Percentiles rank a stretch among this genome's conserved stretches.
These are phyloP conservation scores for Helicocarpus griseus DNA, from an alignment of 2,329 filamentous ascomycete species.

Conservation along the genomic window DNA sequence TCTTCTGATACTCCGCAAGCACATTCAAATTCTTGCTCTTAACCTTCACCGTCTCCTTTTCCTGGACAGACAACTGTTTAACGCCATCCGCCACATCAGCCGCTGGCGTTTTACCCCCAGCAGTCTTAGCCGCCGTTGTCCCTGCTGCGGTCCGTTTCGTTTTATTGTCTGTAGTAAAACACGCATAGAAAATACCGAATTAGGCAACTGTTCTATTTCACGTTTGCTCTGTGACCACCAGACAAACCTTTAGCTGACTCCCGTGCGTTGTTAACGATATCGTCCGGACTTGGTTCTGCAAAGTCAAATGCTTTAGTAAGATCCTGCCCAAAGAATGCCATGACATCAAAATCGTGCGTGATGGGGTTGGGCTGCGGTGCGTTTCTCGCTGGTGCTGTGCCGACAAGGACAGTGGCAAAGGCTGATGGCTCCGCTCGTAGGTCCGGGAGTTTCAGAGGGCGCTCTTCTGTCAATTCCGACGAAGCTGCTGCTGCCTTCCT, in stretches of 20 bases:
- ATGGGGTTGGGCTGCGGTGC: constrained; percentile 19
- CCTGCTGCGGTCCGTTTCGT: constrained; percentile 32
- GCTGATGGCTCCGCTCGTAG: constrained; percentile 40
- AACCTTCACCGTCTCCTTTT: constrained; percentile 43
- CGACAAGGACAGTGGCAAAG: constrained; percentile 40
- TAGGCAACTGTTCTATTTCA: constrained; percentile 12
- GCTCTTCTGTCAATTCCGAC: not conserved
- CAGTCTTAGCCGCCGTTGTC: constrained; percentile 23
- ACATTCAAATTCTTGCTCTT: constrained; percentile 78
- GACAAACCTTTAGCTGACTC: constrained; percentile 59
- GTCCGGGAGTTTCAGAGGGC: constrained; percentile 10
- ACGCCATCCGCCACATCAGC: constrained; percentile 40
- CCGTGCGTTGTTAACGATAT: constrained; percentile 78
- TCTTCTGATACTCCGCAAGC: constrained; percentile 65
- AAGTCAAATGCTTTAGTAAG: constrained; percentile 50
- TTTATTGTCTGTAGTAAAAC: constrained; percentile 31
- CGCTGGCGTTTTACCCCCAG: constrained; percentile 31
- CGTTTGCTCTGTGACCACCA: constrained; percentile 30
- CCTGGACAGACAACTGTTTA: constrained; percentile 40
- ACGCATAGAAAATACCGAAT: constrained; percentile 18
- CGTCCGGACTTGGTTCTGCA: constrained; percentile 80
- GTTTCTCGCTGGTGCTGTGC: constrained; percentile 13
- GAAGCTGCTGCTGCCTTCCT: constrained; percentile 2
- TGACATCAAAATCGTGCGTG: constrained; percentile 24
- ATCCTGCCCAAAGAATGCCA: constrained; percentile 30